Evolutionary conservation across 306 rosid species (phyloP), one percentile per base, ranked within the genome.

Genomic region (Citrullus amarus): DNA sequence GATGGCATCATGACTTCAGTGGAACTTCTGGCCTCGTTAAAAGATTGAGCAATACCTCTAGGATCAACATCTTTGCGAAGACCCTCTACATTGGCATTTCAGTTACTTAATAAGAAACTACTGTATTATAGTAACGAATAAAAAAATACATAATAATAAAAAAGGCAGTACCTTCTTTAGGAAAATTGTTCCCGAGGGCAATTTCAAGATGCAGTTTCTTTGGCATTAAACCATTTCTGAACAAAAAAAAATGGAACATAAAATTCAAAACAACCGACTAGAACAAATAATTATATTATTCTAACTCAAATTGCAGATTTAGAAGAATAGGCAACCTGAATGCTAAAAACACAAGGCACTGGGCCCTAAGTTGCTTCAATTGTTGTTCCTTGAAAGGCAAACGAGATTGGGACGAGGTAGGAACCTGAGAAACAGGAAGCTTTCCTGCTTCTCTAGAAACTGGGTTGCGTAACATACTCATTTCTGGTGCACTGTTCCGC

Each of bases 341-440:
- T 75, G 99, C 98, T 72, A 96, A 88, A 84, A 96, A 96, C 79
- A 96, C 99, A 83, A 96, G 99, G 89, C 99, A 96, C 85, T 96
- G 99, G 12, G 99, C 99, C 82, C 99, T 91, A 75, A 96, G 99
- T 87, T 92, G 99, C 81, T 96, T 96, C 81, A 96, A 84, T 81
- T 96, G 99, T 79, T 93, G 97, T 76, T 96, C 99, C 80, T 78
- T 89, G 83, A 96, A 96, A 80, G 99, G 98, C 86, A 85, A 82
- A 55, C 86, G 80, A 76, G 48, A 53, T 74, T 74, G 61, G 48
- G 93, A 81, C 66, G 91, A 81, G 54, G 65, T 82, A 32, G 88
- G 48, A 66, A 77, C 79, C 54, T 79, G 81, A 60, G 88, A 80
- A 81, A 85, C 80, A 18, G 96, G 81, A 76, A 96, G 87, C 81